Evolutionary conservation across 164 flowering plant species (phyloP).

Genomic region (Tinospora cordifolia): DNA sequence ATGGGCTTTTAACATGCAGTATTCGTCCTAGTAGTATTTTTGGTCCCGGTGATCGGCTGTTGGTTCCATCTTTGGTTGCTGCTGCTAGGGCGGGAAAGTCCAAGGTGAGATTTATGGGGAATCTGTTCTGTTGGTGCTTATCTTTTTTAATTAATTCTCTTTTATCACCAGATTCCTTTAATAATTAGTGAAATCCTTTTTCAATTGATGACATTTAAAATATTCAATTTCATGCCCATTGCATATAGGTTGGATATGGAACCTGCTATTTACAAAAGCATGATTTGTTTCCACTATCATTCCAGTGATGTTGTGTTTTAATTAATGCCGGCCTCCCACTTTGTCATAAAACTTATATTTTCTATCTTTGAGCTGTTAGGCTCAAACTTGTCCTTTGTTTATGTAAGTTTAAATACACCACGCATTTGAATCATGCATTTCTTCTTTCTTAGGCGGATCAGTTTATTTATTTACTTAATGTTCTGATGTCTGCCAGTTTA

Average conservation of each 20-base stretch:
- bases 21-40: constrained; percentile 96
- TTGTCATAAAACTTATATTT: not conserved
- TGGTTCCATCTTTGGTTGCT: constrained; percentile 81
- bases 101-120: constrained; percentile 42
- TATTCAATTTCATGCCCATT: not conserved
- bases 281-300: not conserved
- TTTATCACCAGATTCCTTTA: not conserved
- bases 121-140: not conserved
- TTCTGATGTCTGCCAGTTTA: constrained; percentile 43
- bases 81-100: constrained; percentile 94
- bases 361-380: not conserved
- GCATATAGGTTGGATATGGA: not conserved
- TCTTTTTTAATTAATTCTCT: not conserved
- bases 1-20: constrained; percentile 88
- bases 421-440: not conserved
- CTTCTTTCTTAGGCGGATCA: not conserved
- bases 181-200: not conserved
- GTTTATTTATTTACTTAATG: not conserved
- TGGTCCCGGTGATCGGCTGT: constrained; percentile 92
- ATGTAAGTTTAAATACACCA: constrained; percentile 1
- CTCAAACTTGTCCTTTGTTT: not conserved
- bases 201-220: not conserved
- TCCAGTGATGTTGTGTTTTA: not conserved
- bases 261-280: not conserved
- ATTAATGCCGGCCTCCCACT: not conserved